Conservation (phyloP, 192 early-diverging fungal species). For the Backusella tarrabulga region DNA sequence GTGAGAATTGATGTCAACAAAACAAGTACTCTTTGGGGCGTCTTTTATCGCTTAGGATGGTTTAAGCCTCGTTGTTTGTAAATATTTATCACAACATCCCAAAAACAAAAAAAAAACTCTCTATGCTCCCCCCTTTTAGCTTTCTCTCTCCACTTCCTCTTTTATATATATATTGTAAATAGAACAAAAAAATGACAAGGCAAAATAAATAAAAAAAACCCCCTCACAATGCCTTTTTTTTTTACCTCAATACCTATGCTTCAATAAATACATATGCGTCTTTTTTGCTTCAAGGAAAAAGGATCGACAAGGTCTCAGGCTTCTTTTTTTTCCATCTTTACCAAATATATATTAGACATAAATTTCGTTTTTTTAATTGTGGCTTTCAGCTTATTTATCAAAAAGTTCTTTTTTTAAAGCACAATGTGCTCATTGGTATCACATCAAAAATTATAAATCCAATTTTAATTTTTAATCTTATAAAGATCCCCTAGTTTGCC, state of each 20-base stretch:
- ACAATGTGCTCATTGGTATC: neutral
- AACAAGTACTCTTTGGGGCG: slow-evolving; percentile 81
- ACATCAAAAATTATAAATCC: neutral
- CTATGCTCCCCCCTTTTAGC: neutral
- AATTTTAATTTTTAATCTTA: neutral
- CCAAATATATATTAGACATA: neutral
- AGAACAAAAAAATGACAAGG: neutral
- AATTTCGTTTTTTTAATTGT: neutral
- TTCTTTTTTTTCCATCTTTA: neutral
- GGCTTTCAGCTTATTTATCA: neutral
- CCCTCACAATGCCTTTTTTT: neutral
- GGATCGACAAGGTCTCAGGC: neutral
- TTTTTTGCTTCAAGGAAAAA: neutral
- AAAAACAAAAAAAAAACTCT: neutral
- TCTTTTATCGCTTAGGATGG: slow-evolving; percentile 87
- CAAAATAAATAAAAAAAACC: neutral
- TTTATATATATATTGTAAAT: neutral
- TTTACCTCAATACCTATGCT: too few relatives aligned
- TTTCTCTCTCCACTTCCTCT: neutral
- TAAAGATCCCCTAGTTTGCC: neutral
- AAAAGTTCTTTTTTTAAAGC: neutral
- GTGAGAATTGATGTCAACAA: slow-evolving; percentile 96
- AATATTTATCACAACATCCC: neutral
- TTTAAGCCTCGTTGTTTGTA: slow-evolving; percentile 36
- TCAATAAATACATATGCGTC: neutral